Percentiles rank a stretch among this genome's conserved stretches.
Conservation (phyloP, 257 asterid genomes). For the Solanum paucissectum region DNA sequence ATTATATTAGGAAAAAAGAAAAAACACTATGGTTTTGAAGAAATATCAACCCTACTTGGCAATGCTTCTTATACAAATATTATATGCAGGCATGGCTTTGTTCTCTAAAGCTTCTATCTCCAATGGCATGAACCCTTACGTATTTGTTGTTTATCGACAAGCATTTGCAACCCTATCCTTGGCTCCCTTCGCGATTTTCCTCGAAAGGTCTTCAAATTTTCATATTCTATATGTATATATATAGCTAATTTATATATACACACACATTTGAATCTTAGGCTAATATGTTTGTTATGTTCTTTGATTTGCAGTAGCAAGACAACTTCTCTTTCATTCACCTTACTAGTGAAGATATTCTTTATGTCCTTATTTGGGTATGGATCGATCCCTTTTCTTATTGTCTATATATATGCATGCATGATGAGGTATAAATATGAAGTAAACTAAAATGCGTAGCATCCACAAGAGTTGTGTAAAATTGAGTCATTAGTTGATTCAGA, state of each 20-base stretch:
- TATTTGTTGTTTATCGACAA: constrained; percentile 48
- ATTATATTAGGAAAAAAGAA: neutral
- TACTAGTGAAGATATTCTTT: constrained; percentile 34
- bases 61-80: constrained; percentile 34
- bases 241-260: no score
- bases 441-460: neutral
- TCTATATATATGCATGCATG: neutral
- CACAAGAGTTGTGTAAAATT: neutral
- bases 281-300: neutral
- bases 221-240: no score
- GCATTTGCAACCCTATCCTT: constrained; percentile 40
- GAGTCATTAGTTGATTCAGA: neutral
- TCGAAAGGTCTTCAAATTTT: constrained; percentile 11
- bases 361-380: constrained; percentile 42
- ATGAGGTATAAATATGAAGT: neutral
- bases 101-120: constrained; percentile 49
- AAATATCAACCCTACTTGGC: constrained; percentile 24
- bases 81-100: constrained; percentile 39
- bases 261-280: neutral
- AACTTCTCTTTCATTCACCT: constrained; percentile 22
- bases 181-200: constrained; percentile 46
- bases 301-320: constrained; percentile 25
- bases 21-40: constrained; percentile 1
- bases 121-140: constrained; percentile 47
- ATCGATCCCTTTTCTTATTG: neutral